These are phyloP conservation scores for Tetratostichococcus sp. DNA, from an alignment of 139 green algal species.

Conservation along the genomic window DNA sequence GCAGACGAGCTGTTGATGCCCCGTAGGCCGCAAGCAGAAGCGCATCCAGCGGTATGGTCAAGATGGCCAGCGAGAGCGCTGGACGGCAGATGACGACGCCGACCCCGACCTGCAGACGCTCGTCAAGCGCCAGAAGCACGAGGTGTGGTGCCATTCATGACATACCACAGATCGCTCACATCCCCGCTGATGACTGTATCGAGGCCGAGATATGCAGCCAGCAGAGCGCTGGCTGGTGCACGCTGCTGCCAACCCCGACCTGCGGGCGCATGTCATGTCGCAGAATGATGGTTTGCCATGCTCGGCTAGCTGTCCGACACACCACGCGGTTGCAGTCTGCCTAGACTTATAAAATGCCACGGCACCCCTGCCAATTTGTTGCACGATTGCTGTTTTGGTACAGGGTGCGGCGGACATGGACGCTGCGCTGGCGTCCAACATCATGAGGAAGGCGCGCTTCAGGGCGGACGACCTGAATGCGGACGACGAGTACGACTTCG, in stretches of 20 bases:
- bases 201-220: too few species aligned
- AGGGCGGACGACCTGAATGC: conserved; percentile 58
- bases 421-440: conserved; percentile 66
- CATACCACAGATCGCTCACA: too few species aligned
- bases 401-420: conserved; percentile 65
- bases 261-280: too few species aligned
- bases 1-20: too few species aligned
- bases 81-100: conserved; percentile 87
- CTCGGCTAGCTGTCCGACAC: too few species aligned
- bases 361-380: too few species aligned
- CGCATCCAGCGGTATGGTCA: conserved; percentile 64
- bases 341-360: too few species aligned
- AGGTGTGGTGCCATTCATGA: not conserved
- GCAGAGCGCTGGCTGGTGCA: too few species aligned
- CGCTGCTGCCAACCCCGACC: too few species aligned
- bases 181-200: too few species aligned
- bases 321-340: too few species aligned
- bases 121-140: conserved; percentile 60
- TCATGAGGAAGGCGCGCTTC: conserved; percentile 44
- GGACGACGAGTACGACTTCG: conserved; percentile 94
- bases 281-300: too few species aligned
- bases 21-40: conserved; percentile 33
- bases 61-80: conserved; percentile 54
- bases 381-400: not conserved
- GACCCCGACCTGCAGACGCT: conserved; percentile 59